Conservation (phyloP, 129 eudicot species). For the Centaurea solstitialis region DNA sequence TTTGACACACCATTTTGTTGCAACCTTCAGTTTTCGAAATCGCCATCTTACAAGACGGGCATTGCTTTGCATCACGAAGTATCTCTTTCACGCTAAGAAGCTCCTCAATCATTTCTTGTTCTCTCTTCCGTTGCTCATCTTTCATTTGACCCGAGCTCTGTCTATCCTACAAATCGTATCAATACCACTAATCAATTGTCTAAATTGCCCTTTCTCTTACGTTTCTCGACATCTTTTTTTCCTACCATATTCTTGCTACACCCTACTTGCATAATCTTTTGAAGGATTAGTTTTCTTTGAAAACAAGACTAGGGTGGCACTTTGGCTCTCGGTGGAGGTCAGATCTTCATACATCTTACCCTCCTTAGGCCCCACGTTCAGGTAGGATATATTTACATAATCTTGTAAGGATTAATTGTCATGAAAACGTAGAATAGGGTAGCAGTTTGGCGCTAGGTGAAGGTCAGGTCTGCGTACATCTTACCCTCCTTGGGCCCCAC, state of each 20-base stretch:
- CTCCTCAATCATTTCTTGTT: conserved; percentile 72
- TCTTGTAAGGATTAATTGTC: no score
- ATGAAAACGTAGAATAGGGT: no score
- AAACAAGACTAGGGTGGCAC: no score
- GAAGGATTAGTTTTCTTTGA: no score
- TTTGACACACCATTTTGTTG: conserved; percentile 77
- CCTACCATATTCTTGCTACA: background rate
- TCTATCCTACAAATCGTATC: conserved; percentile 29
- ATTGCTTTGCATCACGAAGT: conserved; percentile 71
- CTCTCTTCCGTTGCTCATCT: conserved; percentile 53
- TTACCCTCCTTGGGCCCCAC: no score
- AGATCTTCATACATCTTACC: no score
- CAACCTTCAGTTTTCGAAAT: conserved; percentile 92
- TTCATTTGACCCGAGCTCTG: conserved; percentile 46
- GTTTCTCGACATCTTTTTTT: background rate
- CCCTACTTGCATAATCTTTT: background rate
- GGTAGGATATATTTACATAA: background rate
- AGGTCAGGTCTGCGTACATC: no score
- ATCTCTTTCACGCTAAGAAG: conserved; percentile 72
- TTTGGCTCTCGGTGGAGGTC: no score
- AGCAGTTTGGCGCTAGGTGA: no score
- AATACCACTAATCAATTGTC: background rate
- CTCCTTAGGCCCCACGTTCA: no score
- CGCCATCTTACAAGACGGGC: conserved; percentile 95
- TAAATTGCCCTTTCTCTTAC: background rate